These are phyloP conservation scores for Castanopsis chinensis DNA, from an alignment of 306 rosid species.

Conservation along the genomic window DNA sequence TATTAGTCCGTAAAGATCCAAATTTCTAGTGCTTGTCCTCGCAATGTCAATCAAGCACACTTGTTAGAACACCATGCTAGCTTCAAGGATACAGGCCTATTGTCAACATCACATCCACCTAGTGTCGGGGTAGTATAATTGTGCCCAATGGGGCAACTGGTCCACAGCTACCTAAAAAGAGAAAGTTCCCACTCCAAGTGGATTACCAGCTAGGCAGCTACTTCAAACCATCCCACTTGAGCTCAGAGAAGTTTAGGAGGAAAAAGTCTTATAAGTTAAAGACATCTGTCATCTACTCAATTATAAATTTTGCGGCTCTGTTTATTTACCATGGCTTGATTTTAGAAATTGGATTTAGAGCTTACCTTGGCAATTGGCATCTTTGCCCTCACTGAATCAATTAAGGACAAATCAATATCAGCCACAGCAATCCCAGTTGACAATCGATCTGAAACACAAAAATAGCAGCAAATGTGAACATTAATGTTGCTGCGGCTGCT, in stretches of 20 bases:
- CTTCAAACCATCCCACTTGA: no score
- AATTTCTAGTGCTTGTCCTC: not conserved
- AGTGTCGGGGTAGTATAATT: not conserved
- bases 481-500: not conserved
- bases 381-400: slow-evolving; percentile 74
- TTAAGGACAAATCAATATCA: slow-evolving; percentile 72
- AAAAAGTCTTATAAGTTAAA: not conserved
- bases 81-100: not conserved
- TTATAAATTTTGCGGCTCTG: not conserved
- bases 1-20: not conserved
- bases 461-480: slow-evolving; percentile 12
- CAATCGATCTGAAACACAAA: slow-evolving; percentile 60
- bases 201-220: no score
- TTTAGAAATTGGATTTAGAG: not conserved
- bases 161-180: not conserved
- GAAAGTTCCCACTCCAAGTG: no score
- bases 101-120: not conserved
- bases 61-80: not conserved
- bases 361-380: slow-evolving; percentile 84
- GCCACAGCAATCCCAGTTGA: slow-evolving; percentile 82
- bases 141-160: not conserved
- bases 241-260: not conserved
- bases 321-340: not conserved
- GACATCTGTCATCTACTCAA: not conserved
- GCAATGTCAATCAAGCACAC: not conserved